Conservation (phyloP, 164 flowering plant species). For the Vitis rupestris region DNA sequence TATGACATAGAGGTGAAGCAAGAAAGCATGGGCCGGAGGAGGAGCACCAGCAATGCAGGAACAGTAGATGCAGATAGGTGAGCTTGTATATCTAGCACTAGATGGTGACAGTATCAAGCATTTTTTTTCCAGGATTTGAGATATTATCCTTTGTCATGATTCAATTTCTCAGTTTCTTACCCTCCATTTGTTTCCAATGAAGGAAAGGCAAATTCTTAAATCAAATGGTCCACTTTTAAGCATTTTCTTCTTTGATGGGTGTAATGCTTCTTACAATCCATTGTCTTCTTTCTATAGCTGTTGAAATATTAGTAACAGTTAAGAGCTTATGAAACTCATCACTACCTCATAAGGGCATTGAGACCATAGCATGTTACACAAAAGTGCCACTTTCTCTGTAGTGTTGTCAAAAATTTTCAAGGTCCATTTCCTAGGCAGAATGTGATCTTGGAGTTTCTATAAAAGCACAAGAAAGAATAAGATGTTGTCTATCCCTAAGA, state of each 20-base stretch:
- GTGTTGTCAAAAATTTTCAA: too few relatives aligned
- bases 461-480: too few relatives aligned
- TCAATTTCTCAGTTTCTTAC: neutral
- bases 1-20: conserved; percentile 28
- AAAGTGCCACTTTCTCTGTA: neutral
- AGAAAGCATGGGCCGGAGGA: conserved; percentile 18
- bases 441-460: too few relatives aligned
- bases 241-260: neutral
- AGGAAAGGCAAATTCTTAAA: too few relatives aligned
- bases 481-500: neutral
- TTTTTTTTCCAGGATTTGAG: neutral
- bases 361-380: conserved; percentile 8
- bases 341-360: conserved; percentile 6
- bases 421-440: too few relatives aligned
- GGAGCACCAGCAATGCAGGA: conserved; percentile 21
- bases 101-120: neutral
- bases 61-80: conserved; percentile 31
- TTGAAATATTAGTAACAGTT: too few relatives aligned
- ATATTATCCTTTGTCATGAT: neutral
- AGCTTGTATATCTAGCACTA: neutral
- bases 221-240: too few relatives aligned
- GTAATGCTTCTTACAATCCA: too few relatives aligned
- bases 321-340: conserved; percentile 2
- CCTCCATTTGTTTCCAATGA: too few relatives aligned
- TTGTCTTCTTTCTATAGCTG: too few relatives aligned